Evolutionary conservation across 2,329 filamentous ascomycete genomes (phyloP).

Genomic region (Zasmidium cellare): DNA sequence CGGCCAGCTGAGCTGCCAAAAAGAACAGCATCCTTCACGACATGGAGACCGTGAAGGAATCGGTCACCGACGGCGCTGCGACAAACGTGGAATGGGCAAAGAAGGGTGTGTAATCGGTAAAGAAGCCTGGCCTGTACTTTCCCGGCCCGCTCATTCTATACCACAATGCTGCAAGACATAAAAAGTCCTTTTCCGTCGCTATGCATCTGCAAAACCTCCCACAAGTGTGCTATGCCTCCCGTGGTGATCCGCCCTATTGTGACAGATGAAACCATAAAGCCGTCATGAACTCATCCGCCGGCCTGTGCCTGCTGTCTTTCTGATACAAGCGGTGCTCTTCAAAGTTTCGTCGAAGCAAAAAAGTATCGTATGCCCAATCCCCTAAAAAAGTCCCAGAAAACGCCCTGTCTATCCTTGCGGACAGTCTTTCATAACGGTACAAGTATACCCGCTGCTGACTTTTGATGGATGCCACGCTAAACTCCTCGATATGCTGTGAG

Average conservation of each 20-base stretch:
- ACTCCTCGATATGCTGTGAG: conserved; percentile 1
- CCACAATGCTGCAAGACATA: background rate
- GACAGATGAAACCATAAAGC: background rate
- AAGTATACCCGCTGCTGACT: background rate
- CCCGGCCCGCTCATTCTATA: background rate
- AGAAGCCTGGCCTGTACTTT: no score
- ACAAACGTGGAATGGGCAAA: background rate
- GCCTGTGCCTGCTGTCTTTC: background rate
- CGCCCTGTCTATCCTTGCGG: conserved; percentile 1
- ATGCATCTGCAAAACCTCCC: no score
- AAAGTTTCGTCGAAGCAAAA: background rate
- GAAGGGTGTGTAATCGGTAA: no score
- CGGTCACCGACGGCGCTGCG: background rate
- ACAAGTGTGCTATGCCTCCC: no score
- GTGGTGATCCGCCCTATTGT: no score
- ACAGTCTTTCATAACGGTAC: background rate
- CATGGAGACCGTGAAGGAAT: no score
- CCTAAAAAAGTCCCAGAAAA: background rate
- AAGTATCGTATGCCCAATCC: background rate
- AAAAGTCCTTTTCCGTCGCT: background rate
- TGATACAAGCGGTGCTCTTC: conserved; percentile 1
- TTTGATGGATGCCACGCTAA: conserved; percentile 11
- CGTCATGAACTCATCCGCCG: conserved; percentile 2
- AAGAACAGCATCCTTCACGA: no score
- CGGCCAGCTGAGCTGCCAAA: no score